Conservation (phyloP, 257 asterid species). For the Vinca minor region DNA sequence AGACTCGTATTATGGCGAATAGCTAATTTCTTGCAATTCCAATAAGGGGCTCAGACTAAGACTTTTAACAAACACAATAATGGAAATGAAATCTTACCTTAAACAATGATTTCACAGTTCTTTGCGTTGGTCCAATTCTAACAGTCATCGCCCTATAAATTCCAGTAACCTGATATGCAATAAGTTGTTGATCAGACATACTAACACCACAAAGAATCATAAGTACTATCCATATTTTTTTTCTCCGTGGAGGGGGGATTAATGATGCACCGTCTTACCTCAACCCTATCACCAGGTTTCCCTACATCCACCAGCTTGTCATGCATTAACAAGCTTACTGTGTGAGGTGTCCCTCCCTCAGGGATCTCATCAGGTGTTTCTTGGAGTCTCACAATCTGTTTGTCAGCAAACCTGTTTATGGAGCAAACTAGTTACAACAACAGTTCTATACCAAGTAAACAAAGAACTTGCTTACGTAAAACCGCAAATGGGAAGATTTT, state of each 20-base stretch:
- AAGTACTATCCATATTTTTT: neutral
- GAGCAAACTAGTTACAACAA: conserved; percentile 4
- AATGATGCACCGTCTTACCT: conserved; percentile 41
- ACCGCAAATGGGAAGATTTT: neutral
- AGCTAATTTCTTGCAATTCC: neutral
- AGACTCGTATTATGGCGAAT: neutral
- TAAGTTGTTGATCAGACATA: conserved; percentile 19
- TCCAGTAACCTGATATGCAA: conserved; percentile 75
- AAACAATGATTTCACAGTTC: conserved; percentile 89
- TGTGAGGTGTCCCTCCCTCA: conserved; percentile 99
- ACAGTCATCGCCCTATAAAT: conserved; percentile 95
- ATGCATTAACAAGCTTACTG: conserved; percentile 95
- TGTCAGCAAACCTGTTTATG: conserved; percentile 70
- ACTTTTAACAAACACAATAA: conserved; percentile 8
- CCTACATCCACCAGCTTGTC: conserved; percentile 94
- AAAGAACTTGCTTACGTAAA: neutral
- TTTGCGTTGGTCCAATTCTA: conserved; percentile 86
- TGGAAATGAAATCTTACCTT: conserved; percentile 41
- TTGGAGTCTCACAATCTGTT: conserved; percentile 95
- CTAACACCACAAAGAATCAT: neutral
- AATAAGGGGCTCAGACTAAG: neutral
- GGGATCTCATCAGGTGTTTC: conserved; percentile 98
- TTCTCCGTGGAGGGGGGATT: neutral
- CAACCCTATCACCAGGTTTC: conserved; percentile 98
- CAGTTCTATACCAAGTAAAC: neutral